phyloP scores from a whole-genome alignment of 805 yeast species.

The Clavispora phyllophila region DNA sequence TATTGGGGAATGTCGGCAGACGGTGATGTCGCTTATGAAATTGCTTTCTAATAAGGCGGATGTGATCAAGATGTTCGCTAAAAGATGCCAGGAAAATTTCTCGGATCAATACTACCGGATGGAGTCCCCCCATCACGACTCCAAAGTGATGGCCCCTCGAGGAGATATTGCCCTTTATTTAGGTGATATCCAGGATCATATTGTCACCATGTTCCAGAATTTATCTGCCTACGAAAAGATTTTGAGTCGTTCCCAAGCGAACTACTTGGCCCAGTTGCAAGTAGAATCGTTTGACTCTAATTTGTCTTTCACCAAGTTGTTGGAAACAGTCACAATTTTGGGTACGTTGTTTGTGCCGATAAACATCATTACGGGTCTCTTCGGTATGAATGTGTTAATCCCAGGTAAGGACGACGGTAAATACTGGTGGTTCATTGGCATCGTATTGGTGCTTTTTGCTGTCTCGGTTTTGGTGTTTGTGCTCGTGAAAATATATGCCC shows the following conservation, averaged over 20 bases:
- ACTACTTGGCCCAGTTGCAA: constrained; percentile 4
- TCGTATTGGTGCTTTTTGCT: not conserved
- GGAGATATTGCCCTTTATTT: constrained; percentile 2
- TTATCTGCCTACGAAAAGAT: constrained; percentile 1
- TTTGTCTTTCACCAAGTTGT: not conserved
- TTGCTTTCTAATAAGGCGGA: constrained; percentile 3
- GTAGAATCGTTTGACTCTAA: constrained; percentile 1
- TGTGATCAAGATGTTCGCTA: constrained; percentile 2
- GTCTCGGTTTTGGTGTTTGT: not conserved
- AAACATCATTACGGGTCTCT: not conserved
- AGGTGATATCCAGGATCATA: constrained; percentile 4
- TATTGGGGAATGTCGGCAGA: constrained; percentile 1
- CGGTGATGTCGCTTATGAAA: constrained; percentile 2
- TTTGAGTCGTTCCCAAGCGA: constrained; percentile 1
- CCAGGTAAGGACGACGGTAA: not conserved
- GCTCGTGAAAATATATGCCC: not conserved
- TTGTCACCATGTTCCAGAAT: constrained; percentile 2
- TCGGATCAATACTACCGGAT: not conserved
- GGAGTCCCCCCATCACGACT: not conserved
- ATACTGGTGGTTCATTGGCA: constrained; percentile 1
- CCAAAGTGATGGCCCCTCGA: not conserved
- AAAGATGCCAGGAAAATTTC: not conserved
- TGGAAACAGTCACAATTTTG: not conserved
- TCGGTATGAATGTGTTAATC: constrained; percentile 1
- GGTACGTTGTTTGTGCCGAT: constrained; percentile 1